Evolutionary conservation across 139 green algal genomes (phyloP).

Genomic region (Tetratostichococcus sp.): DNA sequence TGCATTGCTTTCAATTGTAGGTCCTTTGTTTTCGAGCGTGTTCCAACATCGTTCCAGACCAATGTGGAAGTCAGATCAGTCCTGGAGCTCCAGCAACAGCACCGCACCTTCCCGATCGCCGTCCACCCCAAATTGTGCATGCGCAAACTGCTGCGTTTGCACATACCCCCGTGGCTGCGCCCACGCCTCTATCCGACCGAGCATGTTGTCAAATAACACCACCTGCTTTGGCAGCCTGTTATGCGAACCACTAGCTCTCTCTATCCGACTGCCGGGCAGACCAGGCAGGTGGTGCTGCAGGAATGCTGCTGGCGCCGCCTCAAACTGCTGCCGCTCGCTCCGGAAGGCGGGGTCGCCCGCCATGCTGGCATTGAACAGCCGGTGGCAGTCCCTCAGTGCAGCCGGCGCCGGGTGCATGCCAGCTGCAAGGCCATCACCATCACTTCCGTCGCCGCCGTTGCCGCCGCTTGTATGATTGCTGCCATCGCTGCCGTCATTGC

Average conservation of each 20-base stretch:
- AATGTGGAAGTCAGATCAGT: no score
- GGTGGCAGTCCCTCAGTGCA: background rate
- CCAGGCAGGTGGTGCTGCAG: background rate
- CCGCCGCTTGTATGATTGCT: no score
- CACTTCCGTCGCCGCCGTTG: no score
- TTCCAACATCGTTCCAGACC: no score
- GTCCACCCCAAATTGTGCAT: background rate
- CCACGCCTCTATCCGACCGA: background rate
- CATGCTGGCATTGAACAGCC: background rate
- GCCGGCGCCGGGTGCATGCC: no score
- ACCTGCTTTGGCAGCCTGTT: background rate
- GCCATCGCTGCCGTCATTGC: no score
- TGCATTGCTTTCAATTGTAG: no score
- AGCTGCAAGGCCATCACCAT: no score
- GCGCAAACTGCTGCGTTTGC: background rate
- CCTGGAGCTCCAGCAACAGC: background rate
- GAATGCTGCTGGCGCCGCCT: background rate
- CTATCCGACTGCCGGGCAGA: background rate
- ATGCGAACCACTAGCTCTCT: background rate
- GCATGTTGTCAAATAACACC: background rate
- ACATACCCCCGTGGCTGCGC: background rate
- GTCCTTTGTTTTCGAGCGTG: no score
- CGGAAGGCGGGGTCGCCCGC: background rate
- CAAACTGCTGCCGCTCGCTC: background rate
- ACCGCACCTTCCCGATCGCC: background rate